A percentile compares a stretch with the other conserved stretches of the same genome.
Conservation (phyloP, 1,284 basidiomycete species). For the Ustilago trichophora region DNA sequence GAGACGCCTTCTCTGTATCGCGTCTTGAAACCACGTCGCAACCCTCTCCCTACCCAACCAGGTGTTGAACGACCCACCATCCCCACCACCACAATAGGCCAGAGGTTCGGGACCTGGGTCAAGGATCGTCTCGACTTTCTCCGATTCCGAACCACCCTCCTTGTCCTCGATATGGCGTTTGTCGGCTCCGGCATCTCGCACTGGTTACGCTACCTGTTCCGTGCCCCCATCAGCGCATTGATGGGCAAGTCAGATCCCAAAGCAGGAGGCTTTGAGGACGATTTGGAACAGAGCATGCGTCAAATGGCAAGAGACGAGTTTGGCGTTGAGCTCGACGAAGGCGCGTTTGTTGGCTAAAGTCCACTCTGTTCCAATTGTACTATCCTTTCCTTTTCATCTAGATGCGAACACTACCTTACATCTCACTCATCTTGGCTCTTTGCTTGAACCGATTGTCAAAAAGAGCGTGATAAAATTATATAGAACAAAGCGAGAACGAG, state of each 20-base stretch:
- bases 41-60: not conserved
- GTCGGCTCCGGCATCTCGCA: slow-evolving; percentile 31
- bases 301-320: slow-evolving; percentile 57
- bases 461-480: too few species aligned
- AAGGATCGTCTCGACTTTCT: slow-evolving; percentile 46
- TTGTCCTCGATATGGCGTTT: slow-evolving; percentile 54
- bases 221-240: slow-evolving; percentile 21
- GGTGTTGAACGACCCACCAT: too few species aligned
- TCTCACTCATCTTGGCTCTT: too few species aligned
- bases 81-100: slow-evolving; percentile 3
- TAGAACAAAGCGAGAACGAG: too few species aligned
- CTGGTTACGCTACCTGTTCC: slow-evolving; percentile 38
- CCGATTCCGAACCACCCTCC: slow-evolving; percentile 48
- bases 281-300: slow-evolving; percentile 57
- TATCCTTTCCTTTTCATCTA: not conserved
- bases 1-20: slow-evolving; percentile 40
- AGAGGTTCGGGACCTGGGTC: slow-evolving; percentile 39
- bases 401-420: not conserved
- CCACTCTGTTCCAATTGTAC: not conserved
- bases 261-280: slow-evolving; percentile 58
- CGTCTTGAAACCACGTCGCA: slow-evolving; percentile 35
- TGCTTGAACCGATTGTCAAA: too few species aligned
- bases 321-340: slow-evolving; percentile 57
- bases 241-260: slow-evolving; percentile 26
- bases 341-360: slow-evolving; percentile 46